A percentile compares a stretch with the other conserved stretches of the same genome.
Evolutionary conservation across 2,329 filamentous ascomycete species (phyloP).

Genomic region (Chrysoporthe deuterocubensis): DNA sequence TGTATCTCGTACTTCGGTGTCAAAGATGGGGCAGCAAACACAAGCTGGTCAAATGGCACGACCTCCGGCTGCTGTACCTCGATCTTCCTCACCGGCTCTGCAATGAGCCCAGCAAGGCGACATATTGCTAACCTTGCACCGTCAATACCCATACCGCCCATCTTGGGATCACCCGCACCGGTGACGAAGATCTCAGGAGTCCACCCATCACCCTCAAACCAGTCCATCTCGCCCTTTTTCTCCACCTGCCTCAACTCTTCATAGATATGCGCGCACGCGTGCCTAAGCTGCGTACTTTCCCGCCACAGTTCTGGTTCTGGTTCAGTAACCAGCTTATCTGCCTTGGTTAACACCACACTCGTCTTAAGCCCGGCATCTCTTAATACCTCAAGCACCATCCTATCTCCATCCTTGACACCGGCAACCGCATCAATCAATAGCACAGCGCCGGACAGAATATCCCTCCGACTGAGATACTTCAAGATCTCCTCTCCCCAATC

Average conservation of each 20-base stretch:
- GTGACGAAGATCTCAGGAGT: constrained; percentile 40
- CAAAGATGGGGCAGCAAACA: constrained; percentile 30
- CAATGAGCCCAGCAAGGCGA: constrained; percentile 39
- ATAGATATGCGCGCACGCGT: constrained; percentile 38
- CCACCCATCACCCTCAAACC: constrained; percentile 38
- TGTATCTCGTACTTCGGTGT: constrained; percentile 13
- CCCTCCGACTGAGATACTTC: constrained; percentile 53
- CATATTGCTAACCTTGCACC: constrained; percentile 41
- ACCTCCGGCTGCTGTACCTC: constrained; percentile 30
- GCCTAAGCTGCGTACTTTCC: constrained; percentile 7
- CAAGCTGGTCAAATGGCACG: constrained; percentile 42
- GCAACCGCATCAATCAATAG: constrained; percentile 59
- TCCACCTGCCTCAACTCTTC: constrained; percentile 36
- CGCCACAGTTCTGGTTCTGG: constrained; percentile 17
- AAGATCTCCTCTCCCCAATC: constrained; percentile 58
- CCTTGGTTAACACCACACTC: constrained; percentile 59
- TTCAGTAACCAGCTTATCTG: constrained; percentile 49
- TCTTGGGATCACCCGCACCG: constrained; percentile 39
- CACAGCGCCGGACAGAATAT: constrained; percentile 55
- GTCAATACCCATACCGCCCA: constrained; percentile 37
- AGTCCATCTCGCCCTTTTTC: constrained; percentile 32
- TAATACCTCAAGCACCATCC: constrained; percentile 51
- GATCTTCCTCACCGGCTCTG: constrained; percentile 29
- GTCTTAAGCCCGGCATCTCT: constrained; percentile 50
- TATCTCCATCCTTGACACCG: constrained; percentile 53